Percentiles rank a stretch among this genome's conserved stretches.
phyloP scores from a whole-genome alignment of 2,329 filamentous ascomycete species.

The Fusarium sp. region DNA sequence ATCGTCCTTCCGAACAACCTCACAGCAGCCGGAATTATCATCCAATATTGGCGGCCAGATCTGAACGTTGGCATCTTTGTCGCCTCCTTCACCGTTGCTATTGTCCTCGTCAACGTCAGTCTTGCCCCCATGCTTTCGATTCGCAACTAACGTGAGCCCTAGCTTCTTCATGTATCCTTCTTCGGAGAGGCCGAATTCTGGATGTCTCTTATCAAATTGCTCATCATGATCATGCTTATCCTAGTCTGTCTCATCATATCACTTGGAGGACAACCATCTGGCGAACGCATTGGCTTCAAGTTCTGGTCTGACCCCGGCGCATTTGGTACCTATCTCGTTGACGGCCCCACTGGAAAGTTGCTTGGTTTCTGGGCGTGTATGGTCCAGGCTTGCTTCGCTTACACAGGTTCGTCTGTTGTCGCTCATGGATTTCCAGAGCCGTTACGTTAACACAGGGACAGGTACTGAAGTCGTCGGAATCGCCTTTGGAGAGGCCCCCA shows the following conservation, averaged over 20 bases:
- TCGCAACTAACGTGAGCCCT: fast-evolving
- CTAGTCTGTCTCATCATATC: conserved; percentile 45
- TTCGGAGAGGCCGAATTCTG: conserved; percentile 63
- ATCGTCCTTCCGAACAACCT: background rate
- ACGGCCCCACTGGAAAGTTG: conserved; percentile 52
- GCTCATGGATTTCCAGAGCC: fast-evolving
- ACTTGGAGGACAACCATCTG: conserved; percentile 53
- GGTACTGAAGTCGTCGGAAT: background rate
- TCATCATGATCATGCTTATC: conserved; percentile 56
- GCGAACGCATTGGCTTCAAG: conserved; percentile 54
- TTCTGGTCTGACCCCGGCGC: conserved; percentile 59
- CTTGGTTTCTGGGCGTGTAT: conserved; percentile 55
- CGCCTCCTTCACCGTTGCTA: background rate
- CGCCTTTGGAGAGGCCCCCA: background rate
- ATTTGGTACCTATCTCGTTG: conserved; percentile 51
- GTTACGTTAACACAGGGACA: background rate
- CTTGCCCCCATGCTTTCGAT: background rate
- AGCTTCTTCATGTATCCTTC: conserved; percentile 52
- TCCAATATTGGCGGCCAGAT: background rate
- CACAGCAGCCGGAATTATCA: background rate
- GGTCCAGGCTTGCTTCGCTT: conserved; percentile 54
- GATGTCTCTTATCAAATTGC: conserved; percentile 58
- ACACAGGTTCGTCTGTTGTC: background rate
- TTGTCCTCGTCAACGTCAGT: background rate
- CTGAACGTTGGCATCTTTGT: background rate